These are phyloP conservation scores for Leccinum rimulosum DNA, from an alignment of 768 basidiomycete species.

Conservation along the genomic window DNA sequence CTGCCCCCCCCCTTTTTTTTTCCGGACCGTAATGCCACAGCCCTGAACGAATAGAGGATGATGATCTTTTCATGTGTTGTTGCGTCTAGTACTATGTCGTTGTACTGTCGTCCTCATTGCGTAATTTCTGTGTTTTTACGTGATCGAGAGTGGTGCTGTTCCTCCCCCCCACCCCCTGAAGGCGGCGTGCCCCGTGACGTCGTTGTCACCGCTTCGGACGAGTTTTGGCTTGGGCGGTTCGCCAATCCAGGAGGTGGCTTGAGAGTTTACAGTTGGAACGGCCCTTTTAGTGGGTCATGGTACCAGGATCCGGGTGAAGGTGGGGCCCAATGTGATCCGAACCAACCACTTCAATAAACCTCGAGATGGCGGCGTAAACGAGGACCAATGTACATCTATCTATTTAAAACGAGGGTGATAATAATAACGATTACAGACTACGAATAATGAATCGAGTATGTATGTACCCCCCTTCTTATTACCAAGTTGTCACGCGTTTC, in stretches of 20 bases:
- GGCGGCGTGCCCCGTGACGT: not conserved
- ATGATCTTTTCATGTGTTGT: not conserved
- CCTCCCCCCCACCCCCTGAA: not conserved
- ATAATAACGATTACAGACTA: not conserved
- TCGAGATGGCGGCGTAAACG: not conserved
- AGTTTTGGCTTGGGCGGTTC: not conserved
- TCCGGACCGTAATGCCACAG: not conserved
- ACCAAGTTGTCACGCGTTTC: not conserved
- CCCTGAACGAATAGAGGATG: not conserved
- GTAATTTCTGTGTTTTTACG: not conserved
- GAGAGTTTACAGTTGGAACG: not conserved
- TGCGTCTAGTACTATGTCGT: not conserved
- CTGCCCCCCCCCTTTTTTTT: not conserved
- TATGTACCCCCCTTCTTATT: not conserved
- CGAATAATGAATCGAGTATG: not conserved
- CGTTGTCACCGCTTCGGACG: not conserved
- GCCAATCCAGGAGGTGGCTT: too few relatives aligned
- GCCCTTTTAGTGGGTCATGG: not conserved
- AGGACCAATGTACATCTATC: not conserved
- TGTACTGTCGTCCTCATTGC: not conserved
- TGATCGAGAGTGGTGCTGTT: not conserved
- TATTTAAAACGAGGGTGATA: not conserved
- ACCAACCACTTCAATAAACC: not conserved
- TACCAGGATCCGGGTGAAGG: not conserved
- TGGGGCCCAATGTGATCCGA: not conserved